A percentile compares a stretch with the other conserved stretches of the same genome.
These are phyloP conservation scores for Claviceps sp. DNA, from an alignment of 2,329 filamentous ascomycete genomes.

Conservation along the genomic window DNA sequence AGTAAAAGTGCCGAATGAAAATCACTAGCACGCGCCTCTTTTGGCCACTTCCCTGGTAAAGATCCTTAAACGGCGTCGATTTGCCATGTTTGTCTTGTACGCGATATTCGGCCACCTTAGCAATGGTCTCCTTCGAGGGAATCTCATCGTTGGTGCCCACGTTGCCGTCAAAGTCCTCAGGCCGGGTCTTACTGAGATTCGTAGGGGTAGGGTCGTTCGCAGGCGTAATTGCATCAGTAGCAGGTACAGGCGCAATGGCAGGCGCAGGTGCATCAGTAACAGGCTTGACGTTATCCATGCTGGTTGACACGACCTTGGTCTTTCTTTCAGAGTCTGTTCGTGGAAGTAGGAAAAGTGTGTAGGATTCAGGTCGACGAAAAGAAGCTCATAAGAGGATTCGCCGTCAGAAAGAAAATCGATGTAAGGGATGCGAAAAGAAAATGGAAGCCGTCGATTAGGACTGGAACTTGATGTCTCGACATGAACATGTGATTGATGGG, in stretches of 20 bases:
- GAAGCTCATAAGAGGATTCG: too few species aligned
- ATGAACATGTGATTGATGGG: too few species aligned
- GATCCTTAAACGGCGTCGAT: conserved; percentile 45
- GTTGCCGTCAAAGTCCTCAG: conserved; percentile 41
- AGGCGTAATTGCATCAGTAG: neutral
- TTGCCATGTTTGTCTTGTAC: conserved; percentile 51
- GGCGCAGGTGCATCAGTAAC: neutral
- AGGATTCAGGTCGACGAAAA: too few species aligned
- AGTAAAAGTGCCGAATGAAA: conserved; percentile 72
- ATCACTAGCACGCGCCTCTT: conserved; percentile 51
- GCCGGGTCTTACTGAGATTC: conserved; percentile 24
- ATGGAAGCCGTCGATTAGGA: too few species aligned
- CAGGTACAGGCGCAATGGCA: neutral
- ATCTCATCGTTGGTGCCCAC: conserved; percentile 42
- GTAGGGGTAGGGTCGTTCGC: neutral
- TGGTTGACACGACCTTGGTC: neutral
- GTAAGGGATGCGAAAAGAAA: too few species aligned
- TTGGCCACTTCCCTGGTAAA: conserved; percentile 43
- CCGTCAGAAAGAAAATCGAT: too few species aligned
- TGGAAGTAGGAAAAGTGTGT: too few species aligned
- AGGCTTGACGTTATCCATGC: neutral
- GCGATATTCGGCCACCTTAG: conserved; percentile 38
- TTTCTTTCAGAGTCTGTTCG: too few species aligned
- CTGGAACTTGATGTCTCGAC: too few species aligned
- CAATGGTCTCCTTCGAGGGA: conserved; percentile 34